These are phyloP conservation scores for Penicillium fimorum DNA, from an alignment of 495 filamentous ascomycete species.

Conservation along the genomic window DNA sequence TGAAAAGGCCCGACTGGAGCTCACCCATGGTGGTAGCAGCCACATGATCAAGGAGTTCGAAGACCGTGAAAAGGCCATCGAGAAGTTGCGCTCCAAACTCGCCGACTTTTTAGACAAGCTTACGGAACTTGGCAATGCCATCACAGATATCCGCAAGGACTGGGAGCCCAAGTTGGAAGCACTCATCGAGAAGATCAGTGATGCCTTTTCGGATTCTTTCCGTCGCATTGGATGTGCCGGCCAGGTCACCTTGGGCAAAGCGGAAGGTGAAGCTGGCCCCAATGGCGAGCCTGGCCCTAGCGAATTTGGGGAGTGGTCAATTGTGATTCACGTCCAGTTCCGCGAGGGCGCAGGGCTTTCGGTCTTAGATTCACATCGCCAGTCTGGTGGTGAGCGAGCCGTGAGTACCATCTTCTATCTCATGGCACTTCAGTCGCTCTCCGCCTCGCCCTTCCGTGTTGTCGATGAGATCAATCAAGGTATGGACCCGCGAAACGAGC, in stretches of 20 bases:
- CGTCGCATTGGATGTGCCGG: conserved; percentile 93
- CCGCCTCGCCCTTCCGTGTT: conserved; percentile 95
- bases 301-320: conserved; percentile 87
- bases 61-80: conserved; percentile 10
- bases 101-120: conserved; percentile 45
- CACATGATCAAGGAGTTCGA: conserved; percentile 70
- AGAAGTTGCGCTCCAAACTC: conserved; percentile 49
- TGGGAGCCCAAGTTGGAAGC: conserved; percentile 88
- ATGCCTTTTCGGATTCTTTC: conserved; percentile 87
- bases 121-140: conserved; percentile 51
- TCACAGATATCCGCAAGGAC: conserved; percentile 52
- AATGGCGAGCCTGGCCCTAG: conserved; percentile 59
- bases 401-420: conserved; percentile 99
- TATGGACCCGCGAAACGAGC: conserved; percentile 98
- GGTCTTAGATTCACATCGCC: conserved; percentile 82
- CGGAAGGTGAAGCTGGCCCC: conserved; percentile 36
- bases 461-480: conserved; percentile 99
- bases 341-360: conserved; percentile 82
- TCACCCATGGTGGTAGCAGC: conserved; percentile 77
- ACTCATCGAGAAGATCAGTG: conserved; percentile 76
- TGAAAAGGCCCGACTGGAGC: conserved; percentile 68
- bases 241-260: conserved; percentile 68
- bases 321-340: conserved; percentile 93
- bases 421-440: conserved; percentile 94
- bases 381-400: conserved; percentile 93